Conservation (phyloP, 2,329 filamentous ascomycete genomes). For the Alternaria sp. region DNA sequence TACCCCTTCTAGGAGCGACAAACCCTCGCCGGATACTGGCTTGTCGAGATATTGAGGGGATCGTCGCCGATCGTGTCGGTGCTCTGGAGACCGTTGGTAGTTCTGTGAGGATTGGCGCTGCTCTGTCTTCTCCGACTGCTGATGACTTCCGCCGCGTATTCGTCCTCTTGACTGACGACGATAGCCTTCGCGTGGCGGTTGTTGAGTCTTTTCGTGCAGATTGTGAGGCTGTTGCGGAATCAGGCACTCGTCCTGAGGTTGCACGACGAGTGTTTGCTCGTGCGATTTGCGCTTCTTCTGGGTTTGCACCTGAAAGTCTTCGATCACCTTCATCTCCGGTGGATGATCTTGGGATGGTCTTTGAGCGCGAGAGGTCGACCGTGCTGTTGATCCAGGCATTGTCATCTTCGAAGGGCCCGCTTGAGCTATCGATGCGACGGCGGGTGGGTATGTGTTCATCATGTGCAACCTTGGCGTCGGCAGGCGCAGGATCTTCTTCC, state of each 20-base stretch:
- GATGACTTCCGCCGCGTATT: conserved; percentile 8
- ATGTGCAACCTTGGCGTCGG: background rate
- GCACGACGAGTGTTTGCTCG: background rate
- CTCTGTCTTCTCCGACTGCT: background rate
- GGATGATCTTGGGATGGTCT: background rate
- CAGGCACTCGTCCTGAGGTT: conserved; percentile 2
- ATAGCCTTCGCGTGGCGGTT: conserved; percentile 3
- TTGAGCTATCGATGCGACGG: background rate
- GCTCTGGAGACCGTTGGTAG: background rate
- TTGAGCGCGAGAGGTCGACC: conserved; percentile 9
- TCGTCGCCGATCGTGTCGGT: background rate
- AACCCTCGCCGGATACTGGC: background rate
- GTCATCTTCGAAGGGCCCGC: conserved; percentile 12
- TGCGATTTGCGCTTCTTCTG: conserved; percentile 2
- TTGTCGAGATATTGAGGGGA: background rate
- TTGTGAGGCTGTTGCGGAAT: background rate
- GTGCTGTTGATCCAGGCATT: conserved; percentile 2
- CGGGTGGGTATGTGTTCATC: background rate
- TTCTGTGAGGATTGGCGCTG: background rate
- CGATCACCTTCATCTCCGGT: background rate
- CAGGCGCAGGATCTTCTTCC: background rate
- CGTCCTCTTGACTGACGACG: conserved; percentile 9
- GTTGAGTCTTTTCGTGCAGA: background rate
- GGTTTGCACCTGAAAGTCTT: background rate
- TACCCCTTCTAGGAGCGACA: background rate